Base-by-base conservation (phyloP, 1,139 yeast species). In the Pichia sp. region DNA sequence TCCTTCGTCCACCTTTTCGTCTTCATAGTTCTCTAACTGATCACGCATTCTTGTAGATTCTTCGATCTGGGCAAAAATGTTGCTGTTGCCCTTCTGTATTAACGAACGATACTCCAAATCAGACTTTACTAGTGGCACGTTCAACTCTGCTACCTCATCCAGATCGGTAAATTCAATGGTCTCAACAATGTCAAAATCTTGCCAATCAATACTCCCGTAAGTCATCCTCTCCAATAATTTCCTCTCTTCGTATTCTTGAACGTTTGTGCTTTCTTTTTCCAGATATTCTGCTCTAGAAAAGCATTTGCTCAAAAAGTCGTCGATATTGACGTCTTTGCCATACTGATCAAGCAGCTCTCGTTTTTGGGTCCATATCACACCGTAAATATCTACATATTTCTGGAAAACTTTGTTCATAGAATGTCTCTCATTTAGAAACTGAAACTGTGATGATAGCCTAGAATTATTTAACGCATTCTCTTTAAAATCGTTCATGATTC, bases 201-300 rank as follows among this genome's bases (percentile, higher is more conserved):
- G 85, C 99, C 99, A 93, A 69, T 92, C 92, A 30, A 90, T 85
- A 34, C 86, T 80, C 0, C 95, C 92, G 70, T 78, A 88, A 48
- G 80, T 83, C 31, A 81, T 56, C 60, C 74, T 70, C 52, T 78
- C 77, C 52, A 71, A 72, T 60, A 57, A 60, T 14, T 51, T 34
- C 29, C 65, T 73, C 67, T 69, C 66, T 57, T 55, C 57, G 45
- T 68, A 59, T 12, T 54, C 52, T 6, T 55, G 52, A 10, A 57
- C 69, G 60, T 75, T 68, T 17, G 66, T 71, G 43, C 71, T 70
- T 48, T 72, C 68, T 53, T 76, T 75, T 14, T 78, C 74, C n/a
- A 72, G 73, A 65, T 76, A 80, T 56, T 79, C 81, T 0, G 95
- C 95, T 52, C 95, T 71, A 14, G 71, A 62, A 57, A 76, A 79